phyloP scores from a whole-genome alignment of 352 stramenopile species.

The Pythium vanterpoolii region DNA sequence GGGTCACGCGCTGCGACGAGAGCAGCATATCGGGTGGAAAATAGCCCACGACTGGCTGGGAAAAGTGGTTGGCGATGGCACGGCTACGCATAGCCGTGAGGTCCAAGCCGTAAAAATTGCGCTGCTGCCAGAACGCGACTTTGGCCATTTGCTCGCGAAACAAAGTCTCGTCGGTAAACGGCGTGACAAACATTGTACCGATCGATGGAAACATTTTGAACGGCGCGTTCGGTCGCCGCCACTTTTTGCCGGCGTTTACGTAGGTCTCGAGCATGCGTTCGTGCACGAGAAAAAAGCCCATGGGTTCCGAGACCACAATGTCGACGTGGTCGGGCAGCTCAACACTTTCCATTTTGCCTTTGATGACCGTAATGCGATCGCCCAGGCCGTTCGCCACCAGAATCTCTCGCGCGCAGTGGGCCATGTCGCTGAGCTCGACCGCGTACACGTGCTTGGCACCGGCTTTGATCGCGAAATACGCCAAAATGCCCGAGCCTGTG shows the following conservation, averaged over 20 bases:
- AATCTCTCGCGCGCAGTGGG: slow-evolving; percentile 93
- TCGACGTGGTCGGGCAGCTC: slow-evolving; percentile 95
- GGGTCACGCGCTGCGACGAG: slow-evolving; percentile 43
- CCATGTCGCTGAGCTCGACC: slow-evolving; percentile 98
- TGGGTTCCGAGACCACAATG: slow-evolving; percentile 99
- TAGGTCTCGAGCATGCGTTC: slow-evolving; percentile 99
- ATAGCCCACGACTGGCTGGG: slow-evolving; percentile 94
- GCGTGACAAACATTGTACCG: slow-evolving; percentile 96
- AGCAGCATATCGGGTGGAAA: slow-evolving; percentile 82
- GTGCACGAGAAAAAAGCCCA: slow-evolving; percentile 99
- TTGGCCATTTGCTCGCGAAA: slow-evolving; percentile 92
- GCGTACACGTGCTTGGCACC: slow-evolving; percentile 94
- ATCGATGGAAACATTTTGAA: slow-evolving; percentile 97
- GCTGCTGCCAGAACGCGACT: slow-evolving; percentile 93
- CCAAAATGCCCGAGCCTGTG: slow-evolving; percentile 98
- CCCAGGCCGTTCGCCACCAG: slow-evolving; percentile 94
- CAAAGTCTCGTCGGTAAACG: slow-evolving; percentile 94
- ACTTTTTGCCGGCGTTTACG: slow-evolving; percentile 93
- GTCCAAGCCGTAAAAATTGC: slow-evolving; percentile 97
- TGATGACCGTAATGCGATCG: slow-evolving; percentile 96
- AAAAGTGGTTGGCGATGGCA: slow-evolving; percentile 97
- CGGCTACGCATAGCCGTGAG: slow-evolving; percentile 90
- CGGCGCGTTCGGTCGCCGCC: slow-evolving; percentile 77
- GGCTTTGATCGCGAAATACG: slow-evolving; percentile 97
- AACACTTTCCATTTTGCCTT: slow-evolving; percentile 97